These are phyloP conservation scores for Penicillium bialowiezense DNA, from an alignment of 495 filamentous ascomycete species.

Conservation along the genomic window DNA sequence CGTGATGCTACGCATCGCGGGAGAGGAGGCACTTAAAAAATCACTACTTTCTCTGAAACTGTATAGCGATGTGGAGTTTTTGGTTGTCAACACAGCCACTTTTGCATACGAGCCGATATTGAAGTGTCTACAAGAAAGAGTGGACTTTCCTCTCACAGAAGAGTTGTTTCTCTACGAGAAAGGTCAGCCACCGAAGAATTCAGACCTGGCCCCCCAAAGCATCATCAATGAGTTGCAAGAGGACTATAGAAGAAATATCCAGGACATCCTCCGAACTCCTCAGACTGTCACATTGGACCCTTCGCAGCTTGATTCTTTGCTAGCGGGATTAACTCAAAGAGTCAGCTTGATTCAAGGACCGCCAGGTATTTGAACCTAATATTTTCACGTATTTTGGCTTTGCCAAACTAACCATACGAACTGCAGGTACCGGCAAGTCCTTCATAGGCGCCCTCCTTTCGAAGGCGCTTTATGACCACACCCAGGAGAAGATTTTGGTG, in stretches of 20 bases:
- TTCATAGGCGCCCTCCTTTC: constrained; percentile 70
- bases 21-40: constrained; percentile 40
- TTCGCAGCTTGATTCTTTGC: constrained; percentile 58
- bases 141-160: constrained; percentile 50
- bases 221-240: constrained; percentile 22
- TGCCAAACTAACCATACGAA: constrained; percentile 1
- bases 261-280: constrained; percentile 25
- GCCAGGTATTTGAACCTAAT: constrained; percentile 51
- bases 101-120: constrained; percentile 76
- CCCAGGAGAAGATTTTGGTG: constrained; percentile 56
- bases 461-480: constrained; percentile 54
- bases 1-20: constrained; percentile 51
- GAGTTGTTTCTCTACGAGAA: constrained; percentile 42
- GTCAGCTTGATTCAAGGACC: constrained; percentile 73
- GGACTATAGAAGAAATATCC: constrained; percentile 13
- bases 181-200: constrained; percentile 14
- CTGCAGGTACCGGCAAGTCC: constrained; percentile 73
- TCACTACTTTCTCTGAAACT: constrained; percentile 37
- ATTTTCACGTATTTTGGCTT: not conserved
- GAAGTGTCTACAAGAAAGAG: constrained; percentile 53
- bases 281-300: constrained; percentile 48
- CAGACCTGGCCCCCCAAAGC: constrained; percentile 16
- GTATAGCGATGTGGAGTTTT: constrained; percentile 34
- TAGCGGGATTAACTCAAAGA: constrained; percentile 49
- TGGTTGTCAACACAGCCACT: constrained; percentile 61